Percentiles rank a stretch among this genome's conserved stretches.
These are phyloP conservation scores for Aethionema arabicum DNA, from an alignment of 345 rosid genomes.

Conservation along the genomic window DNA sequence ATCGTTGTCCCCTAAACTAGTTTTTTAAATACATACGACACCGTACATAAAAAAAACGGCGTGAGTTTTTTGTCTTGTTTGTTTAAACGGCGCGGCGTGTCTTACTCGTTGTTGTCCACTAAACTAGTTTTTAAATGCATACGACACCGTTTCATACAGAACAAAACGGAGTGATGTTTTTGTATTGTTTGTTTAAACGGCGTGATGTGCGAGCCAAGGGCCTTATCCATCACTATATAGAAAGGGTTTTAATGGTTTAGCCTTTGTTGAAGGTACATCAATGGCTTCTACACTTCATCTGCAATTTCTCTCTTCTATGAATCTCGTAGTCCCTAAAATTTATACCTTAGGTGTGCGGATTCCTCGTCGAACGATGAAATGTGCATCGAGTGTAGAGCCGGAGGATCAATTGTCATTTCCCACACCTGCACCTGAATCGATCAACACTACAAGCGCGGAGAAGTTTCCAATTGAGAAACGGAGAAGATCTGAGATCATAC, in stretches of 20 bases:
- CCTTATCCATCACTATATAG: slow-evolving; percentile 11
- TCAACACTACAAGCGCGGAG: slow-evolving; percentile 51
- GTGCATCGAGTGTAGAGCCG: slow-evolving; percentile 18
- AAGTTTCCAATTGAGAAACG: slow-evolving; percentile 72
- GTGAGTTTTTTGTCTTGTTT: too few species aligned
- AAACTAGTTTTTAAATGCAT: too few species aligned
- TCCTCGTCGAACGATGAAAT: neutral
- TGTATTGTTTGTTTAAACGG: neutral
- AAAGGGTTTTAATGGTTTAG: too few species aligned
- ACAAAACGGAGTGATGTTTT: slow-evolving; percentile 7
- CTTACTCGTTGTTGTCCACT: too few species aligned
- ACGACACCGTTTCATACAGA: too few species aligned
- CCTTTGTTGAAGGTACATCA: neutral
- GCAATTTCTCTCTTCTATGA: slow-evolving; percentile 22
- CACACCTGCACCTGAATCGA: slow-evolving; percentile 44
- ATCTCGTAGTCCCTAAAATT: neutral
- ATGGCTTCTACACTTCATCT: slow-evolving; percentile 31
- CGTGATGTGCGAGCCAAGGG: neutral
- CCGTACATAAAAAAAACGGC: too few species aligned
- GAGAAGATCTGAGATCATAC: slow-evolving; percentile 59
- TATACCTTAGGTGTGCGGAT: neutral
- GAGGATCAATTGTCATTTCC: slow-evolving; percentile 34
- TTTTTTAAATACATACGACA: too few species aligned
- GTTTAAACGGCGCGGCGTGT: too few species aligned
- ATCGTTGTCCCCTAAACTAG: too few species aligned